Evolutionary conservation across 768 basidiomycete genomes (phyloP), one percentile per base, ranked within the genome.

Genomic region (Tricholoma terreum): DNA sequence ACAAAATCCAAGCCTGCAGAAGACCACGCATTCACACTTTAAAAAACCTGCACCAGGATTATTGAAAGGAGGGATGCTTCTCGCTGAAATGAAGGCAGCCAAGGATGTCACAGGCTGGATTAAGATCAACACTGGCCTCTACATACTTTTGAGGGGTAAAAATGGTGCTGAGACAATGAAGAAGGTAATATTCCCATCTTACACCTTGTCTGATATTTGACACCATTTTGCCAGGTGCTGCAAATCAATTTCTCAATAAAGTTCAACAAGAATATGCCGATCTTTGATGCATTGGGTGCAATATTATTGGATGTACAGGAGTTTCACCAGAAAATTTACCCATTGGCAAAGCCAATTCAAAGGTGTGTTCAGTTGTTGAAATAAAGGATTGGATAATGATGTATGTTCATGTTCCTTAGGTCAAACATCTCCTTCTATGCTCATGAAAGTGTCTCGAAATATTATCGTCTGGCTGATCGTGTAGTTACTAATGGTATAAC

Each of bases 21-120:
- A 36, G 50, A 7, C 50, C 6, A 33, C 21, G 9, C 67, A 2
- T 51, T 54, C 4, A 59, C 56, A 4, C 54, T 59, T 56, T 74
- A 75, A 6, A 70, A 60, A 35, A 19, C 42, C 42, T 3, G 42
- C 42, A 22, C 42, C 42, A 10, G 42, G 42, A 5, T 43, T 43
- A 19, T 43, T 8, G 10, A 43, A 43, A 43, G 42, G 42, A n/a
- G 21, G 21, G 42, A 43, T 19, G 21, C 42, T 43, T 5, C 5
- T 43, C 19, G 42, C 21, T 1, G 42, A 43, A 22, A 43, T 43
- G 42, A 43, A 43, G 42, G 4, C 42, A n/a, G 42, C 21, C 1
- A 43, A 43, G 42, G 42, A 43, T 3, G 21, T 21, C 5, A 3
- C 42, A 21, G 21, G 21, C 9, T 21, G 42, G 21, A 43, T 43